These are phyloP conservation scores for Datura wrightii DNA, from an alignment of 257 asterid genomes.

Conservation along the genomic window DNA sequence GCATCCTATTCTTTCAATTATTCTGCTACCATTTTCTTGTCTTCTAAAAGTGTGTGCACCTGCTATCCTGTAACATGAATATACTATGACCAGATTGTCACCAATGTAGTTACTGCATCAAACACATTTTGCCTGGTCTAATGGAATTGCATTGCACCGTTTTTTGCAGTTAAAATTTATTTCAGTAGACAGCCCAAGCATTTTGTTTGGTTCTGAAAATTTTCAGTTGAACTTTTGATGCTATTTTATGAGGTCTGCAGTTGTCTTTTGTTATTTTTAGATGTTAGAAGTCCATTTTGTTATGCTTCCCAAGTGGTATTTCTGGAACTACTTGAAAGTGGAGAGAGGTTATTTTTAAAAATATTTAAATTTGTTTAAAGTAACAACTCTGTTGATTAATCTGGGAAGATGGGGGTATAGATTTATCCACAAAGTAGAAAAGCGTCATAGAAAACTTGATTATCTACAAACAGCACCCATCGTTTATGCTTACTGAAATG, in stretches of 20 bases:
- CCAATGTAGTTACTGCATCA: not conserved
- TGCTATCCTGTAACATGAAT: slow-evolving; percentile 5
- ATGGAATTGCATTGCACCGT: not conserved
- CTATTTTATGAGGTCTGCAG: not conserved
- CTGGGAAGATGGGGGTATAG: not conserved
- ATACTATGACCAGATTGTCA: not conserved
- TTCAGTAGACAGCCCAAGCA: not conserved
- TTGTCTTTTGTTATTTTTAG: not conserved
- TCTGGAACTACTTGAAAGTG: slow-evolving; percentile 18
- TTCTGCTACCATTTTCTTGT: slow-evolving; percentile 3
- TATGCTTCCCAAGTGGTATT: slow-evolving; percentile 26
- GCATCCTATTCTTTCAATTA: slow-evolving; percentile 31
- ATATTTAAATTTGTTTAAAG: slow-evolving; percentile 18
- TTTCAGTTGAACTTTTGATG: slow-evolving; percentile 11
- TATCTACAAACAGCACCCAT: slow-evolving; percentile 10
- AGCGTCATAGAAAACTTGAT: not conserved
- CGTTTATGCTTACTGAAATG: not conserved
- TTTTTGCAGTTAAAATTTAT: not conserved
- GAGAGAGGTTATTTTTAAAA: not conserved
- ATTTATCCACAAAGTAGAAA: slow-evolving; percentile 14
- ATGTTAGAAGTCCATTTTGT: slow-evolving; percentile 1
- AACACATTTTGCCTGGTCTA: not conserved
- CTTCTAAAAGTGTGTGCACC: slow-evolving; percentile 8
- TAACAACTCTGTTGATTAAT: slow-evolving; percentile 5
- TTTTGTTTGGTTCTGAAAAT: slow-evolving; percentile 6